A percentile compares a stretch with the other conserved stretches of the same genome.
Evolutionary conservation across 1,284 basidiomycete species (phyloP).

Genomic region (Clitocybe nebularis): DNA sequence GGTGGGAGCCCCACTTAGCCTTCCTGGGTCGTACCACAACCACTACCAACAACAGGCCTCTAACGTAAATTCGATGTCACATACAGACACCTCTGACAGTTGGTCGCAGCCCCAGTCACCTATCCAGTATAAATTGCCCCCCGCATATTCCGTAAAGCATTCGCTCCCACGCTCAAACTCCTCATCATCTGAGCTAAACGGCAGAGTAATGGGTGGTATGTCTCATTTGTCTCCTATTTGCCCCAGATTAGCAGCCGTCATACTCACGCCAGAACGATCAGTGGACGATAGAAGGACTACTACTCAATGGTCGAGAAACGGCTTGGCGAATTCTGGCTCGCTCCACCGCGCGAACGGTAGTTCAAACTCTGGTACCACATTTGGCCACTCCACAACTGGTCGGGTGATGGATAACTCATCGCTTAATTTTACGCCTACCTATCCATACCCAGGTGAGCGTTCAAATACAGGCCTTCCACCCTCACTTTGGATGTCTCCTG

Average conservation of each 20-base stretch:
- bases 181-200: constrained; percentile 20
- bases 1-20: constrained; percentile 16
- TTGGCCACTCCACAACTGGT: constrained; percentile 5
- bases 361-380: constrained; percentile 6
- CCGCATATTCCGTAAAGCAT: constrained; percentile 20
- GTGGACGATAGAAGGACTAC: constrained; percentile 15
- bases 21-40: constrained; percentile 18
- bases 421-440: constrained; percentile 23
- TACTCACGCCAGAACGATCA: constrained; percentile 5
- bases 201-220: constrained; percentile 18
- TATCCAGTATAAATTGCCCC: constrained; percentile 18
- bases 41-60: constrained; percentile 18
- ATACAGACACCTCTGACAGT: constrained; percentile 12
- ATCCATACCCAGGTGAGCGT: constrained; percentile 43
- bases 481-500: constrained; percentile 78
- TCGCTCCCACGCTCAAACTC: constrained; percentile 24
- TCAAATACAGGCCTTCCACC: constrained; percentile 57
- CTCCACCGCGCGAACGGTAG: constrained; percentile 13
- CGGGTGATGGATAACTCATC: constrained; percentile 15
- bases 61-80: constrained; percentile 9
- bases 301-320: constrained; percentile 13
- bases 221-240: constrained; percentile 15
- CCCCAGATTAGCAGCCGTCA: not conserved
- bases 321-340: constrained; percentile 8
- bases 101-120: constrained; percentile 19